A percentile compares a stretch with the other conserved stretches of the same genome.
Evolutionary conservation across 306 rosid species (phyloP).

Genomic region (Benincasa hispida): DNA sequence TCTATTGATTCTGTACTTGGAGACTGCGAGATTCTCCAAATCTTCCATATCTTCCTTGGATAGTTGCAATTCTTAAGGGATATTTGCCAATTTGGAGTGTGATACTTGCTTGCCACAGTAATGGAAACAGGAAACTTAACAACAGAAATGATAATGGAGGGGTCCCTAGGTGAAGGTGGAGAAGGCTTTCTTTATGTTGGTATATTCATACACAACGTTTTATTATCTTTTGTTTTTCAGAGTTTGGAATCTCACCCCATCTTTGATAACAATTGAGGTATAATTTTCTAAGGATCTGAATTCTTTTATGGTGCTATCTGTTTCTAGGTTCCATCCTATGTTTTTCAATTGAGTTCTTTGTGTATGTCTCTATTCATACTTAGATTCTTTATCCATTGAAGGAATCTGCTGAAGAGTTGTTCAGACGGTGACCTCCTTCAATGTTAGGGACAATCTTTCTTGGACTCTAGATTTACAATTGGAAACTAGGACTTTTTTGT

Average conservation of each 20-base stretch:
- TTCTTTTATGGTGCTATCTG: not conserved
- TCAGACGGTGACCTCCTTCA: not conserved
- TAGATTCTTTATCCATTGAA: not conserved
- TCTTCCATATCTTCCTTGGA: not conserved
- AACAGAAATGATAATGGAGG: not conserved
- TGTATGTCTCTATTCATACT: not conserved
- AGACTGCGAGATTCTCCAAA: not conserved
- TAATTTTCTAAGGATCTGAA: not conserved
- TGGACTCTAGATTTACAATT: not conserved
- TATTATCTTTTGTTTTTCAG: not conserved
- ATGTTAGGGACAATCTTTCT: not conserved
- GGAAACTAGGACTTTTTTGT: not conserved
- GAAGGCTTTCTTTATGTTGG: not conserved
- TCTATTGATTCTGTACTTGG: not conserved
- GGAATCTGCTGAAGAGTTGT: not conserved
- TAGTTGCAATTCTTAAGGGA: not conserved
- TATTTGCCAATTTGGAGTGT: not conserved
- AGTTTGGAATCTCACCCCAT: not conserved
- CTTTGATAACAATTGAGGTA: not conserved
- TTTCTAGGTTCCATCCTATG: not conserved
- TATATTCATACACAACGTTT: not conserved
- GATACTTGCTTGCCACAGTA: not conserved
- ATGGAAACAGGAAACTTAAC: not conserved
- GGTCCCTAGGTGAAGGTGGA: not conserved
- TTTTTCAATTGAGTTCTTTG: not conserved